These are phyloP conservation scores for Penicillium occitanis DNA, from an alignment of 2,329 filamentous ascomycete species.

Conservation along the genomic window DNA sequence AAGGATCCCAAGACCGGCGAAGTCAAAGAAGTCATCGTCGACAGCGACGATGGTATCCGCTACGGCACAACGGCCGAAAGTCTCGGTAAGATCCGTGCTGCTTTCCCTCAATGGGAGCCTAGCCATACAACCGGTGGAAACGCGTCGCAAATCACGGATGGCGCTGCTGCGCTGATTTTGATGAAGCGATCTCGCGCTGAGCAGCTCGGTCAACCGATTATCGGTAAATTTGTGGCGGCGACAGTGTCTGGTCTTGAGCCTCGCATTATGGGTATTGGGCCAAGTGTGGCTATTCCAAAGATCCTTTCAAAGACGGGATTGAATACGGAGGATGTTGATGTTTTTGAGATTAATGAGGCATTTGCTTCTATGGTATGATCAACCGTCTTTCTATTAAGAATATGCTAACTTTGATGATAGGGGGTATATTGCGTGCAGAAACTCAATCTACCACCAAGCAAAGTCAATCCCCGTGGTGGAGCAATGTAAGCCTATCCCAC, in stretches of 20 bases:
- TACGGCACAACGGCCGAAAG: constrained; percentile 78
- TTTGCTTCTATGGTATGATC: constrained; percentile 65
- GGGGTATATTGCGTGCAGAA: constrained; percentile 87
- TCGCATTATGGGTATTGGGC: constrained; percentile 88
- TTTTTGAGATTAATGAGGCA: constrained; percentile 71
- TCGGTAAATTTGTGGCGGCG: constrained; percentile 85
- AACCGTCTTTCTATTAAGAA: background rate
- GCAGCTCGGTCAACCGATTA: constrained; percentile 75
- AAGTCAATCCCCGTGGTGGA: constrained; percentile 93
- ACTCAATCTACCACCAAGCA: constrained; percentile 72
- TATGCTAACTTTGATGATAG: constrained; percentile 43
- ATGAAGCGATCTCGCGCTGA: constrained; percentile 89
- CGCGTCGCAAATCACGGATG: constrained; percentile 87
- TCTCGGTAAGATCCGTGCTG: constrained; percentile 78
- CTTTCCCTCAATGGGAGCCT: constrained; percentile 72
- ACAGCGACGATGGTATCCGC: constrained; percentile 79
- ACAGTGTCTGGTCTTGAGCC: constrained; percentile 82
- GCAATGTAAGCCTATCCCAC: constrained; percentile 58
- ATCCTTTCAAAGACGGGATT: constrained; percentile 80
- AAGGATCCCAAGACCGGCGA: constrained; percentile 87
- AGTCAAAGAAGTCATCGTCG: constrained; percentile 72
- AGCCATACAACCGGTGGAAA: constrained; percentile 91
- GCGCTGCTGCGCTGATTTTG: constrained; percentile 83
- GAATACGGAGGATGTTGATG: constrained; percentile 45
- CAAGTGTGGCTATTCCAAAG: constrained; percentile 88